A percentile compares a stretch with the other conserved stretches of the same genome.
Evolutionary conservation across 2,329 filamentous ascomycete species (phyloP).

Genomic region (Aspergillus sp.): DNA sequence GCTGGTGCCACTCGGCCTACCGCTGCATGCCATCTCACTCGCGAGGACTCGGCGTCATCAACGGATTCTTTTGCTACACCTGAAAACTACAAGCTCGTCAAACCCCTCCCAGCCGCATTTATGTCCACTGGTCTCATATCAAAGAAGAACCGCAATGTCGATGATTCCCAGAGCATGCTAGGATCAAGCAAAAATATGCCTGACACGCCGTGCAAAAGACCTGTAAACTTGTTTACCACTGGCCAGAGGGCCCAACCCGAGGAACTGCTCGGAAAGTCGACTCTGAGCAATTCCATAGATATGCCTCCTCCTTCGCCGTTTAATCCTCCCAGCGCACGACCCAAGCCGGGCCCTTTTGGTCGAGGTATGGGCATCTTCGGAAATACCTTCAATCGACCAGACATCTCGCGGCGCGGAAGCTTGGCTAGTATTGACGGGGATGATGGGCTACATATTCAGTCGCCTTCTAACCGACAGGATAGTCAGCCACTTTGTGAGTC

Average conservation of each 20-base stretch:
- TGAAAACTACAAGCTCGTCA: constrained; percentile 71
- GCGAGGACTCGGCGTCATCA: constrained; percentile 51
- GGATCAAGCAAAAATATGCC: constrained; percentile 70
- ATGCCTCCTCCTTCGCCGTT: constrained; percentile 81
- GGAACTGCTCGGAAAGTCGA: constrained; percentile 61
- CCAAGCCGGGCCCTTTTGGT: constrained; percentile 68
- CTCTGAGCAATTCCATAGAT: constrained; percentile 70
- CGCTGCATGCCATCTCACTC: constrained; percentile 41
- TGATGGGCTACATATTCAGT: constrained; percentile 61
- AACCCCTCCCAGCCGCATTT: constrained; percentile 78
- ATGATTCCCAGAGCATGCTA: constrained; percentile 58
- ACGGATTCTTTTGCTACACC: constrained; percentile 69
- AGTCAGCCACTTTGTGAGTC: constrained; percentile 61
- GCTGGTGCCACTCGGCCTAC: constrained; percentile 60
- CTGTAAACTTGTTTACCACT: constrained; percentile 67
- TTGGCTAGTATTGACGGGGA: constrained; percentile 80
- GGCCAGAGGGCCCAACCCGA: constrained; percentile 56
- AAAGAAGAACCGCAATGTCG: constrained; percentile 83
- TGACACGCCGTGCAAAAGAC: constrained; percentile 94
- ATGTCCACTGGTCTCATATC: constrained; percentile 93
- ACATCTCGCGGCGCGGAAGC: constrained; percentile 62
- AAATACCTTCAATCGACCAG: constrained; percentile 50
- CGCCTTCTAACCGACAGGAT: constrained; percentile 55
- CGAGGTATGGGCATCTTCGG: constrained; percentile 64
- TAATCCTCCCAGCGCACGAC: constrained; percentile 60